These are phyloP conservation scores for Fusarium protoensiforme DNA, from an alignment of 2,329 filamentous ascomycete genomes.

Conservation along the genomic window DNA sequence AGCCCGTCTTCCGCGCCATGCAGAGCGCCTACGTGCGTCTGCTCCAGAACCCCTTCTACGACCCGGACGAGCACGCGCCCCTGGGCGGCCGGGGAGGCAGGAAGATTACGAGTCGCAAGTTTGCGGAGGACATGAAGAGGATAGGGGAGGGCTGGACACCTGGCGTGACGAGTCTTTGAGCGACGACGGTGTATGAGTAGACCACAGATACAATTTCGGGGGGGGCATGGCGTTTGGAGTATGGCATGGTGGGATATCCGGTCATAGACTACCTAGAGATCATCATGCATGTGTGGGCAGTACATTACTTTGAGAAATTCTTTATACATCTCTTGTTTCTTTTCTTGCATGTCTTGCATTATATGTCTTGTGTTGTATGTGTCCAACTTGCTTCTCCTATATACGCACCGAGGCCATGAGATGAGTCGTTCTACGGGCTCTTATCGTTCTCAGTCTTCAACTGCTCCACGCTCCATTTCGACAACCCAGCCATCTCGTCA, in stretches of 20 bases:
- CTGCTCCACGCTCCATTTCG: constrained; percentile 51
- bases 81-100: constrained; percentile 64
- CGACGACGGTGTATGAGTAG: constrained; percentile 20
- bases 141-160: constrained; percentile 90
- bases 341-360: background rate
- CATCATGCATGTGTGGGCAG: constrained; percentile 16
- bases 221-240: constrained; percentile 44
- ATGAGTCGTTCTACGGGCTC: constrained; percentile 14
- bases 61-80: constrained; percentile 84
- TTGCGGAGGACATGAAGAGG: constrained; percentile 82
- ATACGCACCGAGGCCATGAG: background rate
- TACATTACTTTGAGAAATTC: constrained; percentile 21
- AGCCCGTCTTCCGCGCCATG: constrained; percentile 89
- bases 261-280: constrained; percentile 37
- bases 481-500: constrained; percentile 53
- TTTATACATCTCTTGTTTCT: constrained; percentile 9
- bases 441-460: constrained; percentile 42
- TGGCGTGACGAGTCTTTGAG: constrained; percentile 70
- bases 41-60: constrained; percentile 94
- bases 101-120: constrained; percentile 84
- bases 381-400: background rate
- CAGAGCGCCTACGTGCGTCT: constrained; percentile 92
- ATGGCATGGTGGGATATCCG: constrained; percentile 38
- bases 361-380: background rate
- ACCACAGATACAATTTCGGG: constrained; percentile 20